Evolutionary conservation across 139 green algal genomes (phyloP).

Genomic region (Coelastrella sp.): DNA sequence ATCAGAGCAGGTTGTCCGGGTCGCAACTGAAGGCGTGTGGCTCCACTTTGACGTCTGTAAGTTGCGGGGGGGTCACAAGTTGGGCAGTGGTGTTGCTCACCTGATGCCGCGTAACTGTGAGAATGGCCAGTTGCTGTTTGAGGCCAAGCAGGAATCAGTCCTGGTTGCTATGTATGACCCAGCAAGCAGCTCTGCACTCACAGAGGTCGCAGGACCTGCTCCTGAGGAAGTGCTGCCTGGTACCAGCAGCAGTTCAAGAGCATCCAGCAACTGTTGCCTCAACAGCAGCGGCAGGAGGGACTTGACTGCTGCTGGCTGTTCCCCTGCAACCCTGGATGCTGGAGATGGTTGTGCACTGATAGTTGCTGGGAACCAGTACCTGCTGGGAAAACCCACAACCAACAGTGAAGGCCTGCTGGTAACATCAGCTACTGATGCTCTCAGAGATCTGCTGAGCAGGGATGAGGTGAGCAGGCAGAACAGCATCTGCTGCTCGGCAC

Average conservation of each 20-base stretch:
- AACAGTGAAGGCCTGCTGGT: neutral
- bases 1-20: neutral
- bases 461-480: constrained; percentile 30
- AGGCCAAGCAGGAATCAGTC: neutral
- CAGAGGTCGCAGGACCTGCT: too few species aligned
- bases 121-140: neutral
- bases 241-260: neutral
- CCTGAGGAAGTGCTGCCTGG: too few species aligned
- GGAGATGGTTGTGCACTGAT: neutral
- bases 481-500: too few species aligned
- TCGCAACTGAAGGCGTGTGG: neutral
- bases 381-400: neutral
- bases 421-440: neutral
- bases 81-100: constrained; percentile 28
- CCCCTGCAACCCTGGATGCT: too few species aligned
- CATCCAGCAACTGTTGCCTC: neutral
- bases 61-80: neutral
- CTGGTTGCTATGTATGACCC: constrained; percentile 10
- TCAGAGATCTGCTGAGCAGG: neutral
- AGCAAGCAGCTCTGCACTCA: neutral
- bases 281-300: constrained; percentile 5
- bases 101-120: neutral
- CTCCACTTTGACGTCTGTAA: constrained; percentile 34
- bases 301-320: too few species aligned
- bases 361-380: neutral